phyloP scores from a whole-genome alignment of 148 eudicot species.

The Amaranthus palmeri region DNA sequence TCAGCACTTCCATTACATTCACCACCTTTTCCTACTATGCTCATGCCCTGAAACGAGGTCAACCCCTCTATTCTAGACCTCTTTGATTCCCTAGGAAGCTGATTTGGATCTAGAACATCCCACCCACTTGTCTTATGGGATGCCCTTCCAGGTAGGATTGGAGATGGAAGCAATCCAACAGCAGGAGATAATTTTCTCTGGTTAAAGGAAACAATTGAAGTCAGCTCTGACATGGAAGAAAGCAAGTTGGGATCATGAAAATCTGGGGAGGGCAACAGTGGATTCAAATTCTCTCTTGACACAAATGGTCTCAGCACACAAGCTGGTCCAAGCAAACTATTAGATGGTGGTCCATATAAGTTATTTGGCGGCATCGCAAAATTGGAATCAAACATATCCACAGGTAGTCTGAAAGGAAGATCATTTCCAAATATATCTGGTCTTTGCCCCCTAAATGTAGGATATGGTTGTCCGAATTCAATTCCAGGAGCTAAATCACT shows the following conservation, averaged over 20 bases:
- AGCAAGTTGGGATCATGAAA: conserved; percentile 37
- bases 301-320: conserved; percentile 50
- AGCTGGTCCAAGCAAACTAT: conserved; percentile 48
- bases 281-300: conserved; percentile 51
- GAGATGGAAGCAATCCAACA: conserved; percentile 48
- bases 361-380: conserved; percentile 30
- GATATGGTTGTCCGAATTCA: conserved; percentile 37
- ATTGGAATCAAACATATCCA: conserved; percentile 40
- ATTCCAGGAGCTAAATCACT: conserved; percentile 48
- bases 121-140: conserved; percentile 50
- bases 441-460: conserved; percentile 49
- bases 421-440: conserved; percentile 42
- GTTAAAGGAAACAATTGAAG: conserved; percentile 30
- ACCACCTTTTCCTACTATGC: conserved; percentile 27
- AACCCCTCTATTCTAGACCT: conserved; percentile 56
- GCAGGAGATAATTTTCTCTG: conserved; percentile 58
- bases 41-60: conserved; percentile 28
- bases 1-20: conserved; percentile 25
- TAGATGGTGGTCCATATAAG: conserved; percentile 37
- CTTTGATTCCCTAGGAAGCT: conserved; percentile 64
- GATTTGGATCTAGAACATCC: conserved; percentile 73
- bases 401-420: conserved; percentile 36
- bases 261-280: conserved; percentile 42
- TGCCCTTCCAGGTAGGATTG: conserved; percentile 37
- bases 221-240: conserved; percentile 35